Conservation (phyloP, 139 green algal genomes). For the Coelastrella sp. region DNA sequence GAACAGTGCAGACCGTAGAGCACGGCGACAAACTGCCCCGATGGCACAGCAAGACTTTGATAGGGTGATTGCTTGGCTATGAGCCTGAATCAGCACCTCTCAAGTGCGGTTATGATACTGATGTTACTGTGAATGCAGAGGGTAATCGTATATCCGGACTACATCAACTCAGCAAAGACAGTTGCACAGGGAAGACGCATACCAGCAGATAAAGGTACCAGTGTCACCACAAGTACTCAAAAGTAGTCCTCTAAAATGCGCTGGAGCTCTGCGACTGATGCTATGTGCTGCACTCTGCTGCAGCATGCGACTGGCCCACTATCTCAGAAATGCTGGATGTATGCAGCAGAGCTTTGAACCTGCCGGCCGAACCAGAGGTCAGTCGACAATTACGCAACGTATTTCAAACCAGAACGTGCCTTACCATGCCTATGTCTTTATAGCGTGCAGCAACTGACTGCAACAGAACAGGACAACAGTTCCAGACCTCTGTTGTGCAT, state of each 20-base stretch:
- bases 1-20: neutral
- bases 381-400: neutral
- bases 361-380: conserved; percentile 2
- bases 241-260: neutral
- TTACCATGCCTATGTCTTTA: neutral
- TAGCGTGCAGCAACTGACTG: too few species aligned
- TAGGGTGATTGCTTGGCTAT: neutral
- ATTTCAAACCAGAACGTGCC: neutral
- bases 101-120: neutral
- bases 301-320: conserved; percentile 9
- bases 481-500: too few species aligned
- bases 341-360: neutral
- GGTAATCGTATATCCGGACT: conserved; percentile 74
- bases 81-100: neutral
- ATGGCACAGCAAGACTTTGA: conserved; percentile 7
- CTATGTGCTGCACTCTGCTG: neutral
- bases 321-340: conserved; percentile 13
- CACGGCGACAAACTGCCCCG: neutral
- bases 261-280: too few species aligned
- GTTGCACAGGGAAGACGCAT: conserved; percentile 70
- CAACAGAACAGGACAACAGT: too few species aligned
- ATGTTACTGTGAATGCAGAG: conserved; percentile 50
- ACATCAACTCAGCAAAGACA: conserved; percentile 71
- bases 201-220: conserved; percentile 52
- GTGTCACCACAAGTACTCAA: neutral